Base-by-base conservation (phyloP, 768 basidiomycete species). In the Tylopilus rubrobrunneus region DNA sequence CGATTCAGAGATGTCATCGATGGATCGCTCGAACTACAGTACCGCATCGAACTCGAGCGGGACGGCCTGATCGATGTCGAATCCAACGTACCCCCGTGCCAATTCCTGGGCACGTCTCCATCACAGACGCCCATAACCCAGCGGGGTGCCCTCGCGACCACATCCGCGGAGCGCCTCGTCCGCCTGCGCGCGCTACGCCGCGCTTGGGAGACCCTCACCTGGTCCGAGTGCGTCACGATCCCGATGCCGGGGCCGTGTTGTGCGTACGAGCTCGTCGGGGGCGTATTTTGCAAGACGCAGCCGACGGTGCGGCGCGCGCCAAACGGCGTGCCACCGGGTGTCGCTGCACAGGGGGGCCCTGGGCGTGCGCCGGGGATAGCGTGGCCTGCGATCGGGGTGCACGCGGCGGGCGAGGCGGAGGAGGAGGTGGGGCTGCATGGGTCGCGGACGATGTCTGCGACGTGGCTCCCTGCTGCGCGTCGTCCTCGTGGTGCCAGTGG, bases 211-310 rank as follows among this genome's bases (percentile, higher is more conserved):
- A 59, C 56, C 17, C 59, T 74, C 12, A 57, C 54, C 14, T 73
- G 73, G 68, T 56, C 51, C 7, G 52, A 53, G 0, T 58, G 56
- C 12, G 53, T 58, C 1, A 45, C 55, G 0, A 62, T 76, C 0
- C 64, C 68, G 6, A 62, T 74, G 34, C 63, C 71, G 0, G 77
- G 72, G 0, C 56, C 61, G 3, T 78, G 76, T 51, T 70, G 70
- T 44, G 80, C 82, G 5, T 86, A 86, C 60, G 83, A 86, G 55
- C 73, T 86, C 55, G 84, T 85, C 5, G 79, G 73, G 0, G 84
- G 84, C 0, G 63, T 82, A 0, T 84, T 85, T 62, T 79, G 76
- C 34, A 78, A 81, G 61, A 73, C 68, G 14, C 56, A 60, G 46
- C 58, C 56, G n/a, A 34, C 29, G 3, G 8, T 14, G 42, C 15